Base-by-base conservation (phyloP, 257 asterid genomes). In the Craterostigma plantagineum region DNA sequence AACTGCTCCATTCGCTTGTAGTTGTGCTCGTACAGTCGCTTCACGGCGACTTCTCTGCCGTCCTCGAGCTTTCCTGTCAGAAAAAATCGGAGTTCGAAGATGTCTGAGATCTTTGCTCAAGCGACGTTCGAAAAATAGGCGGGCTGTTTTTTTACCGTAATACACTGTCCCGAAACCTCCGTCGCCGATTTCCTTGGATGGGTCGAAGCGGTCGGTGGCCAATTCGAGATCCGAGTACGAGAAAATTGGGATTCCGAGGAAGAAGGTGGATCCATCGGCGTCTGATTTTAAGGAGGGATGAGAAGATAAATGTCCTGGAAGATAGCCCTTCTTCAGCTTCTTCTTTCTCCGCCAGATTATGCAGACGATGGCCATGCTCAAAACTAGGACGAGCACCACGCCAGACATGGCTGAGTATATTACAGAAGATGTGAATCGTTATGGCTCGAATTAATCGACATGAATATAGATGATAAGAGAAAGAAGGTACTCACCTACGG, bases 1-100 rank as follows among this genome's bases (percentile, higher is more conserved):
- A 79, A 84, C 46, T 79, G 93, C 65, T 79, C 93, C 33, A 72
- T 69, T 11, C 91, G 80, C 64, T 62, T 73, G 74, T 50, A 74
- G 35, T 76, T 76, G 68, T 72, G 68, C 57, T 84, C 91, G 3
- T 74, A 79, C 17, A 79, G 53, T 16, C 87, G 80, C 46, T 84
- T 84, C 1, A 84, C 79, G 11, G 93, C 95, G 42, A 84, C 81
- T 44, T 23, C 59, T 13, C 91, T 78, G 11, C 87, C 93, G 53
- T 83, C 95, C 0, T 79, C 79, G 30, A 23, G 30, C 6, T 23
- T 23, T 23, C 30, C 30, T 23, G 30, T 23, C 30, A 6, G n/a
- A 6, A 23, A 23, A 23, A 23, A n/a, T 23, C 30, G 30, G 30
- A 23, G n/a, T n/a, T 23, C 30, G 30, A 23, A 23, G 30, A 23